Evolutionary conservation across 148 eudicot genomes (phyloP), one percentile per base, ranked within the genome.

Genomic region (Nepenthes mirabilis): DNA sequence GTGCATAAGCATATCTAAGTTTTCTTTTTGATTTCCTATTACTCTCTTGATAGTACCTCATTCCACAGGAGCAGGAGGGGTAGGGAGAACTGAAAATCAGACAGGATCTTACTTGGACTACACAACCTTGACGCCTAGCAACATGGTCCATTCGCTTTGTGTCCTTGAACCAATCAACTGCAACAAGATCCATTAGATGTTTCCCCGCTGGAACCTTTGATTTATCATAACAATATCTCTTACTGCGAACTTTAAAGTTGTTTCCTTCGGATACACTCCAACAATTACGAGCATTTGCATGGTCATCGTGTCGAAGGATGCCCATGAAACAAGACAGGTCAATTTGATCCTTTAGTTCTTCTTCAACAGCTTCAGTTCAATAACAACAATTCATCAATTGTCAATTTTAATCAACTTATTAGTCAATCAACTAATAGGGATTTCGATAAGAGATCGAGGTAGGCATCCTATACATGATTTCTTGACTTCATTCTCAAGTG

Each of bases 181-280:
- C 95, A 57, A 87, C 97, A 72, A 91, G 95, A 74, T 91, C 91
- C 95, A 91, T 75, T 33, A 87, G 71, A 78, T 78, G 91, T 69
- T 91, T 91, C 59, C 97, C 97, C 33, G 89, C 91, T 67, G 87
- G 73, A 68, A 87, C 83, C 79, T 91, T 91, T 52, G 91, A 82
- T 75, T 87, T 91, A 67, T 91, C 91, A 66, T 68, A 74, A 67
- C 80, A 78, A 68, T 77, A 91, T 55, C 57, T 70, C 76, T 77
- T 91, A 73, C 97, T 80, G 36, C 97, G 97, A 78, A 91, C 91
- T 82, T 81, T 87, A 59, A 91, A 91, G 78, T 91, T 91, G 70
- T 87, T 84, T 67, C 91, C 97, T 77, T 84, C 85, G 59, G 97
- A 83, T 72, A 91, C 58, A 67, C 69, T 80, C 97, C 97, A 91